Evolutionary conservation across 2,329 filamentous ascomycete species (phyloP), one percentile per base, ranked within the genome.

Genomic region (Monosporascus sp.): DNA sequence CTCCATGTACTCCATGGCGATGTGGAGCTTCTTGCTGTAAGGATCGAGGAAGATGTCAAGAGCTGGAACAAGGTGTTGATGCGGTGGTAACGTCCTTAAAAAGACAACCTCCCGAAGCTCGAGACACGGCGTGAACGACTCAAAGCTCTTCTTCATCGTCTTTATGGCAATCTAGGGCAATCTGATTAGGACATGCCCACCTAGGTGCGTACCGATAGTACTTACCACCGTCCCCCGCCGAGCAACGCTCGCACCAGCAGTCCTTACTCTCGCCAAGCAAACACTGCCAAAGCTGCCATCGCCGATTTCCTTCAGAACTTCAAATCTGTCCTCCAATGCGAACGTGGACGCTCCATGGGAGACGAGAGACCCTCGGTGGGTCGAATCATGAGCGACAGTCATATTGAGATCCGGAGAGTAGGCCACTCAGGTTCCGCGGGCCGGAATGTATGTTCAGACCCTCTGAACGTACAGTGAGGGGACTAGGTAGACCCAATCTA

Each of bases 141-240:
- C 92, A 65, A 97, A 99, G 0, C 88, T 92, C 82, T 99, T 99
- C 81, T 99, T 99, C 94, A 99, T 99, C 6, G 94, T 97, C 76
- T 99, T 99, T 75, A 99, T 97, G 44, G 94, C 94, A 65, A 99
- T 89, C 94, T 97, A 62, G 53, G 52, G 53, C 53, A 50, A 7
- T 11, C 27, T 35, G 3, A 50, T 58, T 53, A 63, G 56, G 22
- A 20, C 52, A 37, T 50, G 40, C 19, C 35, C 7, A 22, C 45
- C 22, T 14, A 27, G 27, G 49, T 45, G 26, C 24, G 22, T 44
- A 43, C 54, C 51, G 51, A 54, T 48, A 24, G 43, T 59, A 78
- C 86, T 79, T 85, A 97, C 93, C 78, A 97, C 84, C 54, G 92
- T 96, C 63, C 93, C 93, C 70, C 92, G 83, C 62, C 91, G 88